Base-by-base conservation (phyloP, 345 rosid genomes). In the Populus ilicifolia region DNA sequence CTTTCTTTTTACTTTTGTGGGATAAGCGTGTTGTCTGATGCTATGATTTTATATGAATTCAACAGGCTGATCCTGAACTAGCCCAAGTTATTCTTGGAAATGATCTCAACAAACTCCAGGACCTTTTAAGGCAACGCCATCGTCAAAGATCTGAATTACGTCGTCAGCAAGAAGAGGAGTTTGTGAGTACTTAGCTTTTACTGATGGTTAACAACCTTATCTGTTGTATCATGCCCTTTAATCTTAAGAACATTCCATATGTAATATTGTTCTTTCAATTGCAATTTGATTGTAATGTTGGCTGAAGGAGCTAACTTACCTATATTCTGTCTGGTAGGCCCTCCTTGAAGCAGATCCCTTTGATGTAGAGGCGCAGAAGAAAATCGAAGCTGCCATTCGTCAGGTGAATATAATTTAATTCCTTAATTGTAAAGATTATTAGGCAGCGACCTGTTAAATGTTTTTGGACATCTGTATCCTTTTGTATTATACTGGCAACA, bases 311-410 rank as follows among this genome's bases (percentile, higher is more conserved):
- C 72, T 70, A 41, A 72, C 80, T 65, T 21, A 35, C 72, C 35
- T 80, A 18, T 69, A 17, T 18, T 56, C 36, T 70, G 77, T 59
- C 36, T 67, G 36, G 67, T 78, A 93, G 99, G 98, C 94, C 52
- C 98, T 96, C 79, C 90, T 91, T 50, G 66, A 89, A 78, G 99
- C 99, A 23, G 99, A 96, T 89, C 99, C 99, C 77, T 93, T 96
- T 85, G 98, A 93, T 74, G 92, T 92, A 75, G 99, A 96, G 81
- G 94, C 98, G 71, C 99, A 96, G 78, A 93, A 79, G 90, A 96
- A 93, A 88, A 93, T 96, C 36, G 99, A 96, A 91, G 99, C 94
- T 80, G 92, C 97, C 80, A 96, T 96, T 83, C 93, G 88, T 9
- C 99, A 96, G 96, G 99, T 93, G 72, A 72, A 82, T 80, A 67